phyloP scores from a whole-genome alignment of 192 early-diverging fungal genomes.

The Obelidium mucronatum region DNA sequence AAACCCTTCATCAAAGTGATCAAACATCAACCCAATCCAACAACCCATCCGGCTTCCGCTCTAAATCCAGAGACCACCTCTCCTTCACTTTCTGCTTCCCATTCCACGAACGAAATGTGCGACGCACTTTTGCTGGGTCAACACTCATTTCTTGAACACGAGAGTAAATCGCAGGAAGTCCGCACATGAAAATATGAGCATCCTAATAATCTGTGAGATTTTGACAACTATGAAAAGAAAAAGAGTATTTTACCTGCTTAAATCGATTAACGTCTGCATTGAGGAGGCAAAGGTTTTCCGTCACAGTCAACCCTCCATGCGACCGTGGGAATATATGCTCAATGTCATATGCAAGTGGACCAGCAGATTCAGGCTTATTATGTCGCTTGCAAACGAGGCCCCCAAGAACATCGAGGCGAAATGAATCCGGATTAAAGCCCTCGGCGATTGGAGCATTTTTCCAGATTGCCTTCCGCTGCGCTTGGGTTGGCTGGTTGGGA shows the following conservation, averaged over 20 bases:
- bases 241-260: no score
- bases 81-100: neutral
- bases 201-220: no score
- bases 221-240: no score
- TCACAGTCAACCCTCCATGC: conserved; percentile 2
- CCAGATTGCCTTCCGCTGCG: neutral
- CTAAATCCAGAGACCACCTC: conserved; percentile 2
- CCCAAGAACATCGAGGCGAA: conserved; percentile 20
- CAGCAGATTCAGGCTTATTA: neutral
- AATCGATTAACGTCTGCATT: conserved; percentile 14
- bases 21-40: conserved; percentile 1
- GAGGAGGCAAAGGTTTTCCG: conserved; percentile 6
- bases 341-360: conserved; percentile 14
- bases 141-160: neutral
- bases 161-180: neutral
- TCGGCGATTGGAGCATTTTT: neutral
- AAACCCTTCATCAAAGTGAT: no score
- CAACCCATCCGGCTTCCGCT: neutral
- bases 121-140: neutral
- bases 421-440: neutral
- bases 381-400: conserved; percentile 14
- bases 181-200: conserved; percentile 12
- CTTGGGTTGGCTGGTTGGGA: neutral
- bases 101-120: neutral
- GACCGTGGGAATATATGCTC: conserved; percentile 17